phyloP scores from a whole-genome alignment of 2,329 filamentous ascomycete species.

The Ophiostoma australiae region DNA sequence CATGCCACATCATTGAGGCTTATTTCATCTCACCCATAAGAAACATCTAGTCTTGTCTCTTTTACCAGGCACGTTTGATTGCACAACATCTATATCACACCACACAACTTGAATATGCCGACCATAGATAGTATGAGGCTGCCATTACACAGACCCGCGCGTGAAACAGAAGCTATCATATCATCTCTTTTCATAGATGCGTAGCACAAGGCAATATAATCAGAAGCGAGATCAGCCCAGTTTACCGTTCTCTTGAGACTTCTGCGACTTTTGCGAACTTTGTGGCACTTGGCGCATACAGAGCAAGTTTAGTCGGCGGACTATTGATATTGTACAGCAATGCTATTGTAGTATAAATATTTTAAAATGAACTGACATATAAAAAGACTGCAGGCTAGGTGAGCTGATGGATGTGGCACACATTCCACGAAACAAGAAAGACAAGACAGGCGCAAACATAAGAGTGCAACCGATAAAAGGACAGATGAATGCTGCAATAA shows the following conservation, averaged over 20 bases:
- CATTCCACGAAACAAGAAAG: background rate
- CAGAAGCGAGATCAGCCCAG: conserved; percentile 11
- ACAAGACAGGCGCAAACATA: background rate
- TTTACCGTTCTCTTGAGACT: background rate
- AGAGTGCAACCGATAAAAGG: background rate
- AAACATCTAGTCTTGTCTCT: background rate
- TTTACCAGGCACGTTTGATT: background rate
- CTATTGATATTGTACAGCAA: background rate
- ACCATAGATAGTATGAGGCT: background rate
- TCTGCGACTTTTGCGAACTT: background rate
- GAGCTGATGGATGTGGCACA: background rate
- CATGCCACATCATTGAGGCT: background rate
- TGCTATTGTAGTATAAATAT: background rate
- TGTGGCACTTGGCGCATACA: background rate
- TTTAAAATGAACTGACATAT: background rate
- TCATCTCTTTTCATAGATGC: background rate
- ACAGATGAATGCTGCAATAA: background rate
- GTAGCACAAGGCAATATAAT: conserved; percentile 4
- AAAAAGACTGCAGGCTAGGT: background rate
- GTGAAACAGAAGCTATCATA: conserved; percentile 13
- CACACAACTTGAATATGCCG: background rate
- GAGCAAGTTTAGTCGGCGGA: background rate
- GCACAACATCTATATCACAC: background rate
- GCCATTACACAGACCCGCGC: background rate
- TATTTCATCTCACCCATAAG: background rate